Evolutionary conservation across 2,329 filamentous ascomycete species (phyloP), one percentile per base, ranked within the genome.

Genomic region (Xylaria sp.): DNA sequence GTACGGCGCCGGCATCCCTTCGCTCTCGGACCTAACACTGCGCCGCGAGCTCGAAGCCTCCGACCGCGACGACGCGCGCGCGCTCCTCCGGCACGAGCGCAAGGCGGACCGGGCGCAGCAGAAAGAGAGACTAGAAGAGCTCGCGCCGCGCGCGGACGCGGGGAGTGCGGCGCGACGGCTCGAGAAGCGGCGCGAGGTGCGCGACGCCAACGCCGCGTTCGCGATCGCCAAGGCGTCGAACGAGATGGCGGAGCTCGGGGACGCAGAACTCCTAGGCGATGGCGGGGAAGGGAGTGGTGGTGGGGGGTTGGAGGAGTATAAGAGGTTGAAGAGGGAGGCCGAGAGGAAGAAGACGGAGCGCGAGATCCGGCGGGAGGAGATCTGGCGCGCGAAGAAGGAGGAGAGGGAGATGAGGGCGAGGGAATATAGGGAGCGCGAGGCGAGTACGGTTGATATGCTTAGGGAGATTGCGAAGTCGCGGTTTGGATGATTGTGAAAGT

Each of bases 131-230:
- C 85, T 96, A 0, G 93, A 98, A 15, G 94, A 98, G 72, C 82
- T 98, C 0, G 89, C 86, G 0, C 94, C 95, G 0, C 92, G 93
- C 12, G 93, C 95, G 0, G 94, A 96, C 69, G 83, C 94, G 0
- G 94, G 94, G 0, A 92, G 92, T 0, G 90, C 90, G 55, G 95
- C 97, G 82, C 90, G 95, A 12, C 88, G 90, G 76, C 85, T 98
- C 0, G 95, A 99, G 83, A 98, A 98, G 86, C 91, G 90, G 72
- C 87, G 86, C 41, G 91, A 92, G 71, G 84, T 88, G 5, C 91
- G 92, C 36, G 90, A 91, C 7, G 89, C 91, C 73, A 91, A 97
- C 83, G 88, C 89, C 31, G 86, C 88, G 12, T 97, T 97, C 77
- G 83, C 89, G 67, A 85, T 94, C 72, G 89, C 86, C 71, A 91